Evolutionary conservation across 768 basidiomycete genomes (phyloP), one percentile per base, ranked within the genome.

Genomic region (Pleurotus tuoliensis): DNA sequence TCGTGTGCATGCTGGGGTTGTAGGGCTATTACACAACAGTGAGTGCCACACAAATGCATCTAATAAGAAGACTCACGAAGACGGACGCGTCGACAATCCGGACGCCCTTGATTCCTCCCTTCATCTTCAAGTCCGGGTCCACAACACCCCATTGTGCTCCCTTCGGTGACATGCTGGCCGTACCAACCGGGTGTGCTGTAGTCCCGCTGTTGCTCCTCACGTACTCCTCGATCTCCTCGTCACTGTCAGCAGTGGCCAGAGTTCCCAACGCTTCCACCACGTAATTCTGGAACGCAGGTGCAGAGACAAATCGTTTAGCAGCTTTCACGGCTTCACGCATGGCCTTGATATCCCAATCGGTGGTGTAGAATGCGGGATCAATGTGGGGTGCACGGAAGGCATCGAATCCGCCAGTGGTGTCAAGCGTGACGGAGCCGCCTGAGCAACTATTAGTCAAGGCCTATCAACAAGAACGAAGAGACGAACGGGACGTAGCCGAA

Each of bases 51-150:
- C 16, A 34, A 34, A 38, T 13, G 22, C 20, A 0, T 4, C 13
- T 4, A 25, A 6, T 1, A 18, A 24, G 8, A 15, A 51, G 1
- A 55, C 73, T 59, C 39, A 71, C 74, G 50, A 75, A 61, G n/a
- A 74, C 66, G 8, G 72, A 73, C 2, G 73, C 72, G 61, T 77
- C 74, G 7, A 76, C 68, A 11, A 77, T 61, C 4, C 76, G 58
- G 48, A 77, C 53, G 4, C 71, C 74, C 1, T 41, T 45, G 0
- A 67, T 63, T 11, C 38, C 52, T 16, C 68, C 66, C 57, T 75
- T 74, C 8, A 77, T 64, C 5, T 47, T 57, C 5, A 77, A 55
- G 53, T 72, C 62, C 2, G 73, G 67, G 64, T 72, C 64, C 0
- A 74, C 68, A 3, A 74, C 74, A 3, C 73, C 74, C 44, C 51